phyloP scores from a whole-genome alignment of 306 rosid species.

The Mucuna pruriens region DNA sequence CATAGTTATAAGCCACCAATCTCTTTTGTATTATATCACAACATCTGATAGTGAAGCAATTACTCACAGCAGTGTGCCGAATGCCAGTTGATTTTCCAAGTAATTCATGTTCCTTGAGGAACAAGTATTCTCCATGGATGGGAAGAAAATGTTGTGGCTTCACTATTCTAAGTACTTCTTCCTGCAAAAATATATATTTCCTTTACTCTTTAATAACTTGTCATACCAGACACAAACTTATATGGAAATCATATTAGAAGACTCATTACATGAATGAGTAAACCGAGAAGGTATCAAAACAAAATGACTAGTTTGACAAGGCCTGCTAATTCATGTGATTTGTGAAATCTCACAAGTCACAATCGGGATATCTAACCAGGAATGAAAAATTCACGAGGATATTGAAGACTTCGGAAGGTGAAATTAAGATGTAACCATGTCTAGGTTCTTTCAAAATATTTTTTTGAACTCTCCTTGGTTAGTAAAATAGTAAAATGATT shows the following conservation, averaged over 20 bases:
- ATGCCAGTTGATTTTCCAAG: not conserved
- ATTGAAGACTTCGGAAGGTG: not conserved
- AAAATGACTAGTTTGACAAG: not conserved
- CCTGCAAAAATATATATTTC: not conserved
- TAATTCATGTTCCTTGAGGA: not conserved
- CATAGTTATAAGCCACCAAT: not conserved
- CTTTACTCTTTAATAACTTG: not conserved
- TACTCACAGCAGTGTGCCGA: not conserved
- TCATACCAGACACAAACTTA: not conserved
- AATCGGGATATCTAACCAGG: not conserved
- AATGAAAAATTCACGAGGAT: not conserved
- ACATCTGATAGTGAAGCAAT: not conserved
- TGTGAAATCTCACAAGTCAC: not conserved
- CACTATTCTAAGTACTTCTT: slow-evolving; percentile 1
- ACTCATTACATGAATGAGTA: not conserved
- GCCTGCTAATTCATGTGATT: not conserved
- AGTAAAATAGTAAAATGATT: not conserved
- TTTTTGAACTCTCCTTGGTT: not conserved
- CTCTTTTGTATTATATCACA: not conserved
- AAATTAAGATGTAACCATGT: not conserved
- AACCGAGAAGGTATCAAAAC: not conserved
- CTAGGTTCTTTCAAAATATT: not conserved
- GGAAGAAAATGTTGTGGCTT: slow-evolving; percentile 3
- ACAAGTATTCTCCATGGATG: not conserved
- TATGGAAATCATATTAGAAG: not conserved